Evolutionary conservation across 73 alveolate species (phyloP), one percentile per base, ranked within the genome.

Genomic region (Breviolum minutum): DNA sequence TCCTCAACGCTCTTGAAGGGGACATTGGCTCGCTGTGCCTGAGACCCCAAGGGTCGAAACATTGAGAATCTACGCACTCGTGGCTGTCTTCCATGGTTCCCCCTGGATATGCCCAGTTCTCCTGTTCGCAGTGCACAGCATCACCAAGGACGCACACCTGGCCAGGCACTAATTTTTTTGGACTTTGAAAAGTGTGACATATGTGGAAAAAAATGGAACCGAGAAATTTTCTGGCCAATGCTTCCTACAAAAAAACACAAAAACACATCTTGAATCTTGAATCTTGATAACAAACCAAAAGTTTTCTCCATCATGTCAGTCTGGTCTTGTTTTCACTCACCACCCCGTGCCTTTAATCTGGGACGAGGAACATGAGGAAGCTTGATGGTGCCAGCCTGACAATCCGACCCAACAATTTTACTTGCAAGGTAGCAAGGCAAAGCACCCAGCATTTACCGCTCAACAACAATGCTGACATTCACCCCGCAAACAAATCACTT

Each of bases 351-450:
- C 99, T 99, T 99, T 98, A 99, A 99, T 99, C 99, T 99, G 82
- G 99, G 99, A 96, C 99, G 99, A 96, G 99, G 99, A 99, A 99
- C 99, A 97, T 99, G 98, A 8, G 99, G 99, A 92, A 99, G 99
- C 99, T 99, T 99, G 99, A 99, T 99, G 94, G 99, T 99, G 96
- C 99, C 99, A 24, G 88, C 99, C 94, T 86, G 61, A 6, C 70
- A 77, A 17, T 48, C 24, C 86, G 99, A 27, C 99, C 80, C 27
- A 63, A 62, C 29, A 26, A 99, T 99, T 99, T 13, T 88, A 83
- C 95, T 88, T 22, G 10, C 27, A 48, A 83, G 69, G 71, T 12
- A 20, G 93, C 22, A 32, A 14, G 64, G 87, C 9, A n/a, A n/a
- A n/a, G 63, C 64, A n/a, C 63, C 64, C 93, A 40, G 73, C 66